These are phyloP conservation scores for Lipomyces spencermartinsiae DNA, from an alignment of 805 yeast genomes.

Conservation along the genomic window DNA sequence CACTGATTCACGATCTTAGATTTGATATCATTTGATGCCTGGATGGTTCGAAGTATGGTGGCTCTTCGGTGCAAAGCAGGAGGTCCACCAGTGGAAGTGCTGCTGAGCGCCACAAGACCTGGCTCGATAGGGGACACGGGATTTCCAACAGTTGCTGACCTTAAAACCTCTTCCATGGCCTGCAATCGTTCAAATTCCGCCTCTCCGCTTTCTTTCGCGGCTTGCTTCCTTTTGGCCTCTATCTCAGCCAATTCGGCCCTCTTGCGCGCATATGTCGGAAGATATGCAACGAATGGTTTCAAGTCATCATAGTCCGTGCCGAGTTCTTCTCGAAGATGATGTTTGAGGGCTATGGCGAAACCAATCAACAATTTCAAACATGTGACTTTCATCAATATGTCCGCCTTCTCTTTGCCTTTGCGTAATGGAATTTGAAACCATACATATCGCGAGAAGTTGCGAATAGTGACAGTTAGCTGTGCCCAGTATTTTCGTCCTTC, in stretches of 20 bases:
- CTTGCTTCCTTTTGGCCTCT: constrained; percentile 12
- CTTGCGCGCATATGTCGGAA: constrained; percentile 35
- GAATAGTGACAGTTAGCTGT: constrained; percentile 23
- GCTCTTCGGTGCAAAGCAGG: background rate
- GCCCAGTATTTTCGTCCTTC: constrained; percentile 38
- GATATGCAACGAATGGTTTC: constrained; percentile 32
- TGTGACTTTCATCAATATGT: constrained; percentile 23
- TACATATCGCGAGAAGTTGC: constrained; percentile 28
- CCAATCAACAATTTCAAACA: constrained; percentile 30
- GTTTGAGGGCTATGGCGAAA: constrained; percentile 36
- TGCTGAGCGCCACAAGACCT: background rate
- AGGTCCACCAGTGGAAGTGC: constrained; percentile 1
- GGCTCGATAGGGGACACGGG: background rate
- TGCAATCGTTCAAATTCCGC: constrained; percentile 16
- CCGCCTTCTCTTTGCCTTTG: constrained; percentile 29
- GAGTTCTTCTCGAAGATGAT: constrained; percentile 37
- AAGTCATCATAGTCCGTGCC: constrained; percentile 38
- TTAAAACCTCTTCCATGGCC: constrained; percentile 17
- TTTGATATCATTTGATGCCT: constrained; percentile 10
- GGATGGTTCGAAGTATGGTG: background rate
- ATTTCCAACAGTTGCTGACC: background rate
- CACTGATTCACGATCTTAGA: constrained; percentile 21
- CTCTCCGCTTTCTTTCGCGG: constrained; percentile 8
- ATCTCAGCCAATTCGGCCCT: constrained; percentile 20
- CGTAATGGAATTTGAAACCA: constrained; percentile 35